Evolutionary conservation across 352 stramenopile species (phyloP).

Genomic region (Pseudoperonospora humuli): DNA sequence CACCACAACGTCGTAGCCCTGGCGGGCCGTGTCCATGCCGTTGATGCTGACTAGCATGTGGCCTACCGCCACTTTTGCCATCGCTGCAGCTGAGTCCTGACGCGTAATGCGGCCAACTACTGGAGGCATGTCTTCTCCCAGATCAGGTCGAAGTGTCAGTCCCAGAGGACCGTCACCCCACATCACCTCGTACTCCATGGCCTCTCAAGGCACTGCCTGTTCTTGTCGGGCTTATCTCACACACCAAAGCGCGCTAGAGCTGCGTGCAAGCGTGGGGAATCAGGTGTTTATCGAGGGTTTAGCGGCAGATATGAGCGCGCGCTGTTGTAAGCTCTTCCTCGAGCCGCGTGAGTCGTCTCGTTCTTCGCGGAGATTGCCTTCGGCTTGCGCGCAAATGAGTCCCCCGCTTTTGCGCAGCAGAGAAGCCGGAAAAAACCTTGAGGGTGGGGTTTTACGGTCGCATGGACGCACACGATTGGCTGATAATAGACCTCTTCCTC

Average conservation of each 20-base stretch:
- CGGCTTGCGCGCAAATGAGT: constrained; percentile 23
- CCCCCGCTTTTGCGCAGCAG: constrained; percentile 2
- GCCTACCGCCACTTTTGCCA: constrained; percentile 72
- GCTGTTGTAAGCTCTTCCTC: constrained; percentile 9
- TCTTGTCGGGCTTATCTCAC: not conserved
- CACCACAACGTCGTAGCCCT: constrained; percentile 80
- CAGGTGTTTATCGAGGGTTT: not conserved
- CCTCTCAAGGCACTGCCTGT: not conserved
- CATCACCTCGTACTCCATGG: constrained; percentile 84
- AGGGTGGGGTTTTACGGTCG: constrained; percentile 12
- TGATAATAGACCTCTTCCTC: not conserved
- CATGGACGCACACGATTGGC: not conserved
- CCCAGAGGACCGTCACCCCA: constrained; percentile 79
- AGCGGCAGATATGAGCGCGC: constrained; percentile 4
- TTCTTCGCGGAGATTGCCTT: constrained; percentile 17
- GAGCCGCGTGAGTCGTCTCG: constrained; percentile 4
- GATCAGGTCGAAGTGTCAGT: constrained; percentile 72
- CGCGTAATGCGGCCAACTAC: constrained; percentile 84
- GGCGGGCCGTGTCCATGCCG: constrained; percentile 74
- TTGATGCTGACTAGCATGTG: constrained; percentile 89
- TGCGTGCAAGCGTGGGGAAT: not conserved
- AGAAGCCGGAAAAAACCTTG: constrained; percentile 24
- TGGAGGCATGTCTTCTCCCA: constrained; percentile 83
- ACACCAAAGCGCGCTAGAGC: constrained; percentile 4
- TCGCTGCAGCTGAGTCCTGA: constrained; percentile 69